A percentile compares a stretch with the other conserved stretches of the same genome.
These are phyloP conservation scores for Mrakia frigida DNA, from an alignment of 768 basidiomycete species.

Conservation along the genomic window DNA sequence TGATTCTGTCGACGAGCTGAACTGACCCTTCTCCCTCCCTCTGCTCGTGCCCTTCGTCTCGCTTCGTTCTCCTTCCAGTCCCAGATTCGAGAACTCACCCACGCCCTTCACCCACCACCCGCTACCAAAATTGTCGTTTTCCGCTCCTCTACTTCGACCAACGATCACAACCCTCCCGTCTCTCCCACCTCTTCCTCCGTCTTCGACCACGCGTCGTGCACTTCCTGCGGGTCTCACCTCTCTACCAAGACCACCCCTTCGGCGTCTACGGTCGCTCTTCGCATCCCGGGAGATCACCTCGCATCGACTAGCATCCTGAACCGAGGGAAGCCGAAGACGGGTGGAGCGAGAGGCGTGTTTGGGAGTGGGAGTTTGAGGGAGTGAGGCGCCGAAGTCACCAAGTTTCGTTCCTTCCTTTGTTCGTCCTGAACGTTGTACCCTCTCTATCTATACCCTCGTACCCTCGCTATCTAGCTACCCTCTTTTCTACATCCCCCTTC, in stretches of 20 bases:
- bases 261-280: not conserved
- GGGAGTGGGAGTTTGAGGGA: constrained; percentile 4
- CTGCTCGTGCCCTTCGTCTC: too few species aligned
- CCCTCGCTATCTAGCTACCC: too few species aligned
- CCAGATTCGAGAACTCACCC: not conserved
- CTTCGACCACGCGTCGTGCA: not conserved
- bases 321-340: not conserved
- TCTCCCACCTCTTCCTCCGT: not conserved
- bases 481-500: too few species aligned
- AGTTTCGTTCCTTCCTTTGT: too few species aligned
- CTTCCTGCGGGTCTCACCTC: too few species aligned
- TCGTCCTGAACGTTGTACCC: too few species aligned
- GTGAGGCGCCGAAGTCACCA: not conserved
- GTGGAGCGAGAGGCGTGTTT: not conserved
- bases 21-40: not conserved
- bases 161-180: not conserved
- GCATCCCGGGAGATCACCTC: not conserved
- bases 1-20: not conserved
- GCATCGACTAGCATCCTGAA: not conserved
- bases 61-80: not conserved
- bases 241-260: too few species aligned
- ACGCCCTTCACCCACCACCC: not conserved
- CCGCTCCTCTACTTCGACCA: not conserved
- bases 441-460: too few species aligned
- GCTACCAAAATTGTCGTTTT: not conserved